These are phyloP conservation scores for Candida hispaniensis DNA, from an alignment of 805 yeast species.

Conservation along the genomic window DNA sequence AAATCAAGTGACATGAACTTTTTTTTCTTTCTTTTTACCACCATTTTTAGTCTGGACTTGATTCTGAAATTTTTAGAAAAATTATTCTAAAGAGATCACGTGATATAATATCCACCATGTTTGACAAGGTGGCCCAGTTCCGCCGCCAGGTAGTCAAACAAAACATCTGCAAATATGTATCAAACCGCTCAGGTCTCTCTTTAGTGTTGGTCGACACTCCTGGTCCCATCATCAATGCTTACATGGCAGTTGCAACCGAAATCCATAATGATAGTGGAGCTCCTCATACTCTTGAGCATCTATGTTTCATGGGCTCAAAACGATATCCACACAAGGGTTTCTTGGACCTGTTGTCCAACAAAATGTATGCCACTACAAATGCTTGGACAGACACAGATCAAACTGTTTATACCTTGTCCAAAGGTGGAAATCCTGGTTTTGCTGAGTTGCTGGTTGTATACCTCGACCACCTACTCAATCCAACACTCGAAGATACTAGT, in stretches of 20 bases:
- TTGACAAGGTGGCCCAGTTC: constrained; percentile 12
- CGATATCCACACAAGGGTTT: constrained; percentile 86
- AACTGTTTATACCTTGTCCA: constrained; percentile 80
- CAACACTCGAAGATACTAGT: constrained; percentile 81
- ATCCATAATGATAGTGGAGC: constrained; percentile 77
- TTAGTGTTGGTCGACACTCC: constrained; percentile 65
- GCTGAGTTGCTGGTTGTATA: constrained; percentile 73
- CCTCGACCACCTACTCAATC: constrained; percentile 73
- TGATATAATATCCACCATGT: too few relatives aligned
- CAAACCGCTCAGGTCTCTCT: constrained; percentile 54
- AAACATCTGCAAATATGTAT: constrained; percentile 6
- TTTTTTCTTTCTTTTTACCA: background rate
- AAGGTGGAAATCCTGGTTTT: constrained; percentile 97
- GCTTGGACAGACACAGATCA: constrained; percentile 98
- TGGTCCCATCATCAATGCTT: constrained; percentile 82
- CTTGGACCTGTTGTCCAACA: constrained; percentile 74
- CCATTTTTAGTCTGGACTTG: too few relatives aligned
- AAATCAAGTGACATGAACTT: too few relatives aligned
- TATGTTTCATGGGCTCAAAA: constrained; percentile 87
- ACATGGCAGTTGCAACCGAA: constrained; percentile 92
- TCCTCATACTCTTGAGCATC: constrained; percentile 92
- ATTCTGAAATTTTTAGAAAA: too few relatives aligned
- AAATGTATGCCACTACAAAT: constrained; percentile 76
- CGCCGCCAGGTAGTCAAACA: constrained; percentile 10
- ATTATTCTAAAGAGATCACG: too few relatives aligned